phyloP scores from a whole-genome alignment of 148 eudicot species.

The Camellia lanceoleosa region DNA sequence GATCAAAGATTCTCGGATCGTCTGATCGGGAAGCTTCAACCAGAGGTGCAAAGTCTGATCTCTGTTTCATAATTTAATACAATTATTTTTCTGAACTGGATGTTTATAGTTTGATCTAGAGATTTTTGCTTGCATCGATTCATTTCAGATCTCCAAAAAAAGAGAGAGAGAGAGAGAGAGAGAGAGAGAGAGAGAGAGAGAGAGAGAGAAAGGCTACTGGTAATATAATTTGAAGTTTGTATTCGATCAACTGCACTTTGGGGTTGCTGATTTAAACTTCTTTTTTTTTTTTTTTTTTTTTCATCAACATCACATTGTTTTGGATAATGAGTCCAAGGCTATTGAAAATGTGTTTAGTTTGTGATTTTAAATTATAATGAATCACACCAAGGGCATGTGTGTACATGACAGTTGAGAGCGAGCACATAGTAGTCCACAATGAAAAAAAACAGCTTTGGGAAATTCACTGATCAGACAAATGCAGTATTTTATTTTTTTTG shows the following conservation, averaged over 20 bases:
- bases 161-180: too few species aligned
- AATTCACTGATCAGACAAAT: not conserved
- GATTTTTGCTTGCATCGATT: not conserved
- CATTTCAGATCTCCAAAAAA: too few species aligned
- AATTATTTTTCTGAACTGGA: not conserved
- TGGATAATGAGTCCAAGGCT: not conserved
- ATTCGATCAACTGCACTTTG: not conserved
- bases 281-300: not conserved
- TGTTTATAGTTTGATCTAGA: not conserved
- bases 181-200: too few species aligned
- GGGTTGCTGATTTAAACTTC: not conserved
- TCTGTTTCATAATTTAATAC: not conserved
- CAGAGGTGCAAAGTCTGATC: not conserved
- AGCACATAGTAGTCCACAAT: not conserved
- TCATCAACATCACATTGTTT: not conserved
- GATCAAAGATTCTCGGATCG: not conserved
- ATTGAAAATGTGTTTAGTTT: not conserved
- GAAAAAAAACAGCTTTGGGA: not conserved
- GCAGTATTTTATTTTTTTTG: not conserved
- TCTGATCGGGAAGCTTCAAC: not conserved
- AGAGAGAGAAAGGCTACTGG: not conserved
- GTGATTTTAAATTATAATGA: not conserved
- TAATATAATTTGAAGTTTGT: too few species aligned
- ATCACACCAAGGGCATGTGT: not conserved
- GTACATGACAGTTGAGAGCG: not conserved